Evolutionary conservation across 106 monocot species (phyloP), one percentile per base, ranked within the genome.

Genomic region (Phalaenopsis aphrodite): DNA sequence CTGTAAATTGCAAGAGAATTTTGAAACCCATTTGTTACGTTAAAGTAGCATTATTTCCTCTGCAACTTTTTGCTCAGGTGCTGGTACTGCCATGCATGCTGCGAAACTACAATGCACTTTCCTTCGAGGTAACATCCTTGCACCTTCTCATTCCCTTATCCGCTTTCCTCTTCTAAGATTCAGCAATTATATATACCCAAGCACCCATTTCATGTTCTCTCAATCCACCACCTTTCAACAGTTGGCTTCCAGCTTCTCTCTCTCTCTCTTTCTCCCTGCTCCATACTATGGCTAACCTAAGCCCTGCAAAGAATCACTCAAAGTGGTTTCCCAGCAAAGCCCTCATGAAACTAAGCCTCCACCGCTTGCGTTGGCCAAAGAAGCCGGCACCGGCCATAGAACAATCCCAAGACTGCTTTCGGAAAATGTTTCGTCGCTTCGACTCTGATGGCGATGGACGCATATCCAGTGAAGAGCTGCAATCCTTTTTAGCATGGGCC

Each of bases 401-500:
- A 2, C 6, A 9, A 55, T 24, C 4, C 37, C 21, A 14, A 15
- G 37, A 42, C 14, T 21, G n/a, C 57, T 78, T 74, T 73, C 49
- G 48, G 3, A 61, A 74, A 19, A 69, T 82, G 11, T 89, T 89
- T 77, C 61, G 61, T 14, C 57, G 61, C 24, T 75, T 86, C 55
- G 89, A 86, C 81, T 6, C 73, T 0, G 48, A 89, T 79, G 86
- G 72, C 14, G 78, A 83, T 45, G 72, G 83, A 5, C 78, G 57
- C 55, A 83, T 83, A 72, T 78, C 83, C 0, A 24, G 38, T 24
- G 78, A 84, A 18, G 89, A 89, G 78, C 77, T 89, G 2, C 55
- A 23, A 21, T 38, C 64, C 18, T 82, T 85, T 74, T 36, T 84
- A 36, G 41, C 41, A 7, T 82, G 77, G 79, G 76, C 73, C 0